These are phyloP conservation scores for Capsella bursapastoris DNA, from an alignment of 345 rosid genomes.

Conservation along the genomic window DNA sequence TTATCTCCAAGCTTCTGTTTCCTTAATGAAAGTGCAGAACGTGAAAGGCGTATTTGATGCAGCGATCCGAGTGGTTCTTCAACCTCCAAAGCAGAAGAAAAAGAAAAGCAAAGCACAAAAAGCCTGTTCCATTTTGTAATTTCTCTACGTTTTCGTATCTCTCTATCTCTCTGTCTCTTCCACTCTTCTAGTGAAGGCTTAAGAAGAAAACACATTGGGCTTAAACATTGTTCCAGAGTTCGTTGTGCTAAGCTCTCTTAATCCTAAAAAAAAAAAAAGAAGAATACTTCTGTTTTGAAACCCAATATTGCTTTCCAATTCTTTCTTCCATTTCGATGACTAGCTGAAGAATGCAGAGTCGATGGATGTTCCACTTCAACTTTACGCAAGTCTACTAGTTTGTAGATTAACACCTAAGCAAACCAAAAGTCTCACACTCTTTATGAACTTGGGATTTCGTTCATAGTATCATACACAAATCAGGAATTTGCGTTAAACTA, in stretches of 20 bases:
- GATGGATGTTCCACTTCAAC: no score
- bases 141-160: background rate
- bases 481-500: no score
- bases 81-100: conserved; percentile 90
- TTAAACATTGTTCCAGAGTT: conserved; percentile 25
- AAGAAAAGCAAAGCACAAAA: conserved; percentile 87
- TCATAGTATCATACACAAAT: no score
- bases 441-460: no score
- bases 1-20: background rate
- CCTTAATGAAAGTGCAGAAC: conserved; percentile 56
- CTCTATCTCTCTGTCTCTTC: conserved; percentile 9
- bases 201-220: conserved; percentile 27
- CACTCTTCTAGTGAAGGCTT: conserved; percentile 32
- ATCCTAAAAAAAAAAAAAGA: background rate
- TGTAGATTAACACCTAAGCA: no score
- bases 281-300: conserved; percentile 19
- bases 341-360: no score
- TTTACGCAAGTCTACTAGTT: no score
- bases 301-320: conserved; percentile 21
- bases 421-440: no score
- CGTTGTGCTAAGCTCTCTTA: conserved; percentile 32
- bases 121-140: conserved; percentile 90
- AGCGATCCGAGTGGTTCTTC: conserved; percentile 93
- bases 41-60: conserved; percentile 94
- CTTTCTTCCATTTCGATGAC: no score